Evolutionary conservation across 306 rosid species (phyloP).

Genomic region (Fragaria ananassa): DNA sequence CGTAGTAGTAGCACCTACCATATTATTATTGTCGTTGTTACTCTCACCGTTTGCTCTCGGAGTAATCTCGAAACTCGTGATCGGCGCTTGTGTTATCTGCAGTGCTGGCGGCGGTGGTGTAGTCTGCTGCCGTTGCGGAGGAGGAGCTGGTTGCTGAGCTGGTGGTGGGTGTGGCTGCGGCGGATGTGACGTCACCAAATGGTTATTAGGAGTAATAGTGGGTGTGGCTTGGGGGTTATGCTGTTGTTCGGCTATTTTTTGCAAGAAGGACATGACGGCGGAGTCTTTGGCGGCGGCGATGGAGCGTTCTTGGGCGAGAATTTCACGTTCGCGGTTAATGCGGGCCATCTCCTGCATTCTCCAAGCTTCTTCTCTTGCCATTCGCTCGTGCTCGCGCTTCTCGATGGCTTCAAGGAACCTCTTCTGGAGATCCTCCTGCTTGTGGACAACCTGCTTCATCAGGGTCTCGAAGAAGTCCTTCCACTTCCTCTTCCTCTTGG

Average conservation of each 20-base stretch:
- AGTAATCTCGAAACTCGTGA: slow-evolving; percentile 28
- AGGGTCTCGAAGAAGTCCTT: slow-evolving; percentile 76
- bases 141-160: slow-evolving; percentile 7
- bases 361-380: slow-evolving; percentile 73
- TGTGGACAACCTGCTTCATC: slow-evolving; percentile 69
- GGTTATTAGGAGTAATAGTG: slow-evolving; percentile 10
- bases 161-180: background rate
- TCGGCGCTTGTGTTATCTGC: background rate
- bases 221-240: slow-evolving; percentile 19
- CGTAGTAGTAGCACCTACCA: background rate
- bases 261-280: slow-evolving; percentile 70
- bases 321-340: slow-evolving; percentile 60
- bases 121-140: background rate
- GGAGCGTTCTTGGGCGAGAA: slow-evolving; percentile 70
- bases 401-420: slow-evolving; percentile 78
- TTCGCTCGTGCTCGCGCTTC: slow-evolving; percentile 63
- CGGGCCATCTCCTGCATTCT: slow-evolving; percentile 68
- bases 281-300: slow-evolving; percentile 66
- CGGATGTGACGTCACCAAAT: background rate
- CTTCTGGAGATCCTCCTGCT: slow-evolving; percentile 76
- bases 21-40: slow-evolving; percentile 14
- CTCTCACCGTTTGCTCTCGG: slow-evolving; percentile 22
- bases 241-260: slow-evolving; percentile 63
- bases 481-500: slow-evolving; percentile 80
- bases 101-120: background rate